Evolutionary conservation across 345 rosid species (phyloP).

Genomic region (Sapria himalayana): DNA sequence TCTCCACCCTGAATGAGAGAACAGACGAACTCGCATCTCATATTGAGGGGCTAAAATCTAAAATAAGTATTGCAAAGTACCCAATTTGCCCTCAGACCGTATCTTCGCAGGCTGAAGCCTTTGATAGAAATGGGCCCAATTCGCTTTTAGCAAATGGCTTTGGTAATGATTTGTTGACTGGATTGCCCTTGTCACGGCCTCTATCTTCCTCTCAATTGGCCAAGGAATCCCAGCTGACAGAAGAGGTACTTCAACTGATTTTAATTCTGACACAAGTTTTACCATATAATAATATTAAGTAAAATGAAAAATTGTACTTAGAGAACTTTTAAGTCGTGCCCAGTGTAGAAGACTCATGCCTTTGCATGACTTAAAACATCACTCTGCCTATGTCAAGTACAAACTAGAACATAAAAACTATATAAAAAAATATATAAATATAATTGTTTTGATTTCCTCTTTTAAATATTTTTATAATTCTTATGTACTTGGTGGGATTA

Average conservation of each 20-base stretch:
- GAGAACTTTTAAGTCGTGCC: not conserved
- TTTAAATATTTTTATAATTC: too few relatives aligned
- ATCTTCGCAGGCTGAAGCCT: slow-evolving; percentile 48
- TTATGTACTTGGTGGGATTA: too few relatives aligned
- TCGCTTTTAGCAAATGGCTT: slow-evolving; percentile 32
- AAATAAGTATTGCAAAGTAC: slow-evolving; percentile 29
- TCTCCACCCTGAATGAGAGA: slow-evolving; percentile 83
- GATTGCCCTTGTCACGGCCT: slow-evolving; percentile 39
- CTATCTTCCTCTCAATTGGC: slow-evolving; percentile 69
- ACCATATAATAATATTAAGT: not conserved
- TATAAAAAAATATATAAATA: too few relatives aligned
- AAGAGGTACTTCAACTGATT: slow-evolving; percentile 40
- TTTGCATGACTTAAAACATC: too few relatives aligned
- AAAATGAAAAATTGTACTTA: not conserved
- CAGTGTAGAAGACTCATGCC: too few relatives aligned
- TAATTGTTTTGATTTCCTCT: too few relatives aligned
- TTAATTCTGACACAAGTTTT: not conserved
- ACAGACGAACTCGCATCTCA: slow-evolving; percentile 86
- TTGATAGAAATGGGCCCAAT: slow-evolving; percentile 57
- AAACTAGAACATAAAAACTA: not conserved
- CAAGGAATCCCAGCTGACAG: slow-evolving; percentile 66
- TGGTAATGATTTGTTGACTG: slow-evolving; percentile 34
- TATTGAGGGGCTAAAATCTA: slow-evolving; percentile 67
- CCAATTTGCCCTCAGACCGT: slow-evolving; percentile 65
- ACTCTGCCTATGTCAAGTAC: too few relatives aligned